Base-by-base conservation (phyloP, 495 filamentous ascomycete genomes). In the Penicillium goetzii region DNA sequence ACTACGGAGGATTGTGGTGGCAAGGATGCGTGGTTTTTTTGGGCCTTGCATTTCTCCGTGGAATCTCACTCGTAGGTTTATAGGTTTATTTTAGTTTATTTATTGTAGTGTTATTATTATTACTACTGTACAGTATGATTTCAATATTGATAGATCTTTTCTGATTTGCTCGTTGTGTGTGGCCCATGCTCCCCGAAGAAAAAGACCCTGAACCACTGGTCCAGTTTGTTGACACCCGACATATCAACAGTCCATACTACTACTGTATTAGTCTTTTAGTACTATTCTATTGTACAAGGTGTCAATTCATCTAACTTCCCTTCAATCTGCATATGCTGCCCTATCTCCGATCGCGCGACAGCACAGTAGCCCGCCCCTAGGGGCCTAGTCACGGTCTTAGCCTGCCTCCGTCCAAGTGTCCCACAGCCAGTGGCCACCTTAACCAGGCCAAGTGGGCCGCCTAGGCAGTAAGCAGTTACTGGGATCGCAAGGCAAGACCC, bases 381-480 rank as follows among this genome's bases (percentile, higher is more conserved):
- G 2, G 11, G 1, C 36, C n/a, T 56, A 59, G 64, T 41, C 51
- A 12, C 38, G 40, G 56, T 28, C 60, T 60, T 56, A 59, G 32
- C 51, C n/a, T 32, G 64, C 30, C 51, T 56, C 56, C 53, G 63
- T 58, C 36, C 63, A n/a, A 32, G 30, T 32, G 30, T 32, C 5
- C 30, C 63, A 47, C 63, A 26, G 52, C 64, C 60, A 52, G 56
- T 56, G 34, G 34, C 26, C 30, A 66, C 64, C 59, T 66, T 67
- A 67, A 62, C 34, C 43, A 30, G n/a, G 15, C 9, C 40, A 11
- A 23, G 53, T 63, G 61, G 61, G 38, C 65, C 57, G 30, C 47
- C 53, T 63, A 67, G 52, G 50, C 49, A 21, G n/a, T 19, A 17
- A 47, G n/a, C 25, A 30, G 47, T 51, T 30, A 28, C 47, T 51